Conservation (phyloP, 2,329 filamentous ascomycete species). For the Penicillium glabrum region DNA sequence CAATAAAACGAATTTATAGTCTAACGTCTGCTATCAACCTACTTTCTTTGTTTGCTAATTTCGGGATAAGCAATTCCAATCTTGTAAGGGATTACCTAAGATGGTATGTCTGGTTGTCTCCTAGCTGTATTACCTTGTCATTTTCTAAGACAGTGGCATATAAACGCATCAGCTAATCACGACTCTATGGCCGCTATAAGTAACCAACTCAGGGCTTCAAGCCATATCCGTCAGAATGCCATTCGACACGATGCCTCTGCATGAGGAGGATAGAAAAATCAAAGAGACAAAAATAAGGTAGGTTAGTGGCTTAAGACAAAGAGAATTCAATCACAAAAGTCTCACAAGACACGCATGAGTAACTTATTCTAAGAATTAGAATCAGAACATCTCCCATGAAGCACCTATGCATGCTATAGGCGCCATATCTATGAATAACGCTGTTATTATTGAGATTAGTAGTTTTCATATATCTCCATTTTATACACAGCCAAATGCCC, state of each 20-base stretch:
- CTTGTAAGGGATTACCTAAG: not conserved
- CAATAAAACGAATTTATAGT: too few species aligned
- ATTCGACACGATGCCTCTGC: too few species aligned
- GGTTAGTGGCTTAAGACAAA: too few species aligned
- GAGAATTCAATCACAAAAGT: too few species aligned
- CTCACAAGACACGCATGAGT: not conserved
- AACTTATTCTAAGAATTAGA: not conserved
- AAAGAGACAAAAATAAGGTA: too few species aligned
- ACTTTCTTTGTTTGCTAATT: too few species aligned
- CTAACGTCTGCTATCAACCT: too few species aligned
- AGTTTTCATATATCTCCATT: not conserved
- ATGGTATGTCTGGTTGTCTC: not conserved
- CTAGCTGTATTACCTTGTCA: not conserved
- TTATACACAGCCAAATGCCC: not conserved
- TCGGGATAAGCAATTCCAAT: not conserved
- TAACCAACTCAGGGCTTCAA: not conserved
- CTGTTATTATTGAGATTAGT: not conserved
- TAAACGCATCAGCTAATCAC: not conserved
- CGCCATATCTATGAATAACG: not conserved
- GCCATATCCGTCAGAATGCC: not conserved
- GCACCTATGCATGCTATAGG: not conserved
- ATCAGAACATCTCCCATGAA: not conserved
- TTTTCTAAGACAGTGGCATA: not conserved
- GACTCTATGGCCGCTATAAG: not conserved
- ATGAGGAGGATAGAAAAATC: too few species aligned